These are phyloP conservation scores for Limonium bicolor DNA, from an alignment of 148 eudicot genomes.

Conservation along the genomic window DNA sequence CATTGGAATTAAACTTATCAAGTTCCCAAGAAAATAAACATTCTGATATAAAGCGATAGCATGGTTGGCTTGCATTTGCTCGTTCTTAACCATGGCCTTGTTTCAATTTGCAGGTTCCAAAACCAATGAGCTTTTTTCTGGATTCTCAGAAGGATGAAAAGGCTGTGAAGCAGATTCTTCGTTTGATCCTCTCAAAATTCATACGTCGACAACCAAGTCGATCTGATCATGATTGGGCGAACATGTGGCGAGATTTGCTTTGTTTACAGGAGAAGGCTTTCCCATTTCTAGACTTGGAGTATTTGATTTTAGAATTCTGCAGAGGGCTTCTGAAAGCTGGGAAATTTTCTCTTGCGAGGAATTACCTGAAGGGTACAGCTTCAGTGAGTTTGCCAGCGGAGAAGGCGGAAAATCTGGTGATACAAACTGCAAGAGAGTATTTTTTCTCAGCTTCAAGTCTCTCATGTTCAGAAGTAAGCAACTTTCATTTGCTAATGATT, in stretches of 20 bases:
- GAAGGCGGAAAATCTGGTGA: constrained; percentile 87
- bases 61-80: neutral
- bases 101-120: constrained; percentile 61
- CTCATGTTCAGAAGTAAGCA: constrained; percentile 74
- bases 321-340: constrained; percentile 96
- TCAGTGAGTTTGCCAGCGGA: constrained; percentile 68
- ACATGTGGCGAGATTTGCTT: constrained; percentile 86
- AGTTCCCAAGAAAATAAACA: no score
- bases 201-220: constrained; percentile 65
- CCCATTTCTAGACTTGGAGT: constrained; percentile 73
- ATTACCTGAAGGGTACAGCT: constrained; percentile 74
- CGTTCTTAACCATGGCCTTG: neutral
- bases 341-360: constrained; percentile 91
- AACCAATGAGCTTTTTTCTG: constrained; percentile 61
- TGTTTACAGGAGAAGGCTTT: constrained; percentile 86
- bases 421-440: constrained; percentile 90
- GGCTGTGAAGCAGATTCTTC: constrained; percentile 87
- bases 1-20: no score
- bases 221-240: constrained; percentile 89
- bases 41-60: no score
- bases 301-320: constrained; percentile 78
- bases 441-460: constrained; percentile 96
- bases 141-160: constrained; percentile 64
- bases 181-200: constrained; percentile 87
- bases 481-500: no score